Evolutionary conservation across 495 filamentous ascomycete species (phyloP).

Genomic region (Delitschia confertaspora): DNA sequence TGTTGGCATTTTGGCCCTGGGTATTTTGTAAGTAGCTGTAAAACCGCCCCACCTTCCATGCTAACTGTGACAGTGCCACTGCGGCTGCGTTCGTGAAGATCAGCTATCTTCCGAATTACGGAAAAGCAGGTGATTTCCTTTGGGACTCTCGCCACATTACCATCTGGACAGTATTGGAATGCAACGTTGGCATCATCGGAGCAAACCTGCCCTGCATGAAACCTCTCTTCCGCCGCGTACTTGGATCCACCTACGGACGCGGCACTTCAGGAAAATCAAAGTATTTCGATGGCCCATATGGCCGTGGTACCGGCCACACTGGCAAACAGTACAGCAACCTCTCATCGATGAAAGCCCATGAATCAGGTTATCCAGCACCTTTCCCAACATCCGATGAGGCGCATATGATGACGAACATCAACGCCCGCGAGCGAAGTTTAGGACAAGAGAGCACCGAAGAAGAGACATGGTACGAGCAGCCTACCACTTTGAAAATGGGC

Average conservation of each 20-base stretch:
- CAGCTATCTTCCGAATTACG: slow-evolving; percentile 13
- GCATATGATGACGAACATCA: slow-evolving; percentile 14
- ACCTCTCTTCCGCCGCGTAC: slow-evolving; percentile 26
- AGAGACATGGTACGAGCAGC: slow-evolving; percentile 1
- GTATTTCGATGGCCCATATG: slow-evolving; percentile 13
- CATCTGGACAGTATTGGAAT: slow-evolving; percentile 31
- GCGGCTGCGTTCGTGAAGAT: slow-evolving; percentile 17
- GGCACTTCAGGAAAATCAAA: slow-evolving; percentile 9
- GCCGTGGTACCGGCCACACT: slow-evolving; percentile 10
- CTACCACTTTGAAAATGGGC: slow-evolving; percentile 1
- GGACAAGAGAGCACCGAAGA: slow-evolving; percentile 14
- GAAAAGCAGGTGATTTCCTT: slow-evolving; percentile 22
- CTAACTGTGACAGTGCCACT: slow-evolving; percentile 1
- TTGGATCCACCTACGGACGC: slow-evolving; percentile 20
- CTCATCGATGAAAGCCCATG: slow-evolving; percentile 6
- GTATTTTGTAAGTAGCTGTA: slow-evolving; percentile 13
- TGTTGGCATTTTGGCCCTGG: slow-evolving; percentile 15
- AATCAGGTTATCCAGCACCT: not conserved
- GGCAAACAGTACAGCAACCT: slow-evolving; percentile 19
- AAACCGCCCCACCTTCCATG: not conserved
- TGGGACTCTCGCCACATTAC: slow-evolving; percentile 17
- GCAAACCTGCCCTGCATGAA: slow-evolving; percentile 31
- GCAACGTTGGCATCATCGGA: slow-evolving; percentile 27
- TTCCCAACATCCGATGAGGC: slow-evolving; percentile 4
- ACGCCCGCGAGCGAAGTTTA: not conserved